Conservation (phyloP, 345 rosid genomes). For the Acer negundo region DNA sequence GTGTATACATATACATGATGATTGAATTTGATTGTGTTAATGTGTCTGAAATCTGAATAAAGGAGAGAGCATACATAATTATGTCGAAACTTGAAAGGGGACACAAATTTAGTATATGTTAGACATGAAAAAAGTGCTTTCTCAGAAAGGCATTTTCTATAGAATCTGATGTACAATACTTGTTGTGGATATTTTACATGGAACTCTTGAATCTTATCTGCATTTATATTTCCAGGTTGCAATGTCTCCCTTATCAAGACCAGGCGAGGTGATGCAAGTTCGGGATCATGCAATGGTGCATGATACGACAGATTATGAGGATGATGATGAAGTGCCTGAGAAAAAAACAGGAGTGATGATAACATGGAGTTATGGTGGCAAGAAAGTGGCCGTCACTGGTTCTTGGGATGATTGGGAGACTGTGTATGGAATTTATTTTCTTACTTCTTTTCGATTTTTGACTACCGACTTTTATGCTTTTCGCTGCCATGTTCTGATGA, state of each 20-base stretch:
- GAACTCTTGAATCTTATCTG: background rate
- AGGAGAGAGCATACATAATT: background rate
- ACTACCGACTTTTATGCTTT: slow-evolving; percentile 1
- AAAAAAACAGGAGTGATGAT: slow-evolving; percentile 43
- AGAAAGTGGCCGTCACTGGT: slow-evolving; percentile 60
- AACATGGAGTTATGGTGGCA: slow-evolving; percentile 63
- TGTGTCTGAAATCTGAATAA: background rate
- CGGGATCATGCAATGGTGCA: slow-evolving; percentile 20
- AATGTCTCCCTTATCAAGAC: slow-evolving; percentile 25
- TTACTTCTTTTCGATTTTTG: slow-evolving; percentile 4
- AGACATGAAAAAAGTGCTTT: background rate
- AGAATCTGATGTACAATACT: background rate
- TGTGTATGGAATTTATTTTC: slow-evolving; percentile 30
- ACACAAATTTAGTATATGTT: background rate
- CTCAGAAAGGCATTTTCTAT: background rate
- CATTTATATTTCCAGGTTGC: slow-evolving; percentile 34
- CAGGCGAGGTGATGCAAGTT: slow-evolving; percentile 21
- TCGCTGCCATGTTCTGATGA: background rate
- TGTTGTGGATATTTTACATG: background rate
- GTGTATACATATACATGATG: background rate
- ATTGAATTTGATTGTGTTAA: background rate
- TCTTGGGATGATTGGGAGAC: slow-evolving; percentile 68
- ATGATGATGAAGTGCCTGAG: slow-evolving; percentile 20
- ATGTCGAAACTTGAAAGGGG: slow-evolving; percentile 6
- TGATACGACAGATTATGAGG: slow-evolving; percentile 21